phyloP scores from a whole-genome alignment of 306 rosid species.

The Lupinus albus region DNA sequence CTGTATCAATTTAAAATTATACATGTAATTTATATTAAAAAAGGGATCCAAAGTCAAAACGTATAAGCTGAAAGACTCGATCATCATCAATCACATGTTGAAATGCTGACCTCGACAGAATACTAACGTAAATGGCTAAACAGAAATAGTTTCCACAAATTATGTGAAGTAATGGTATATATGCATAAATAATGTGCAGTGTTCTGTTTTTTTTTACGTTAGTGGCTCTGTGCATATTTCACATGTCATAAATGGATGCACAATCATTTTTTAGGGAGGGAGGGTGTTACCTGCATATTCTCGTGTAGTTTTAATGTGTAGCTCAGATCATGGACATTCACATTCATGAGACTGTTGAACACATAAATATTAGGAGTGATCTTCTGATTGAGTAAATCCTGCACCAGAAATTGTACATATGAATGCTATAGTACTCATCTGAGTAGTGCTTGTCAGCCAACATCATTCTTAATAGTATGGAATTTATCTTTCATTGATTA shows the following conservation, averaged over 20 bases:
- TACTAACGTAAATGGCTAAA: not conserved
- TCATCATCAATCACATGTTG: slow-evolving; percentile 15
- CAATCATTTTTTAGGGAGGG: slow-evolving; percentile 2
- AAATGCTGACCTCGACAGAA: slow-evolving; percentile 1
- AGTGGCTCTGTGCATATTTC: slow-evolving; percentile 3
- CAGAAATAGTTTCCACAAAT: not conserved
- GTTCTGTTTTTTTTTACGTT: not conserved
- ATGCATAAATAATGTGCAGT: not conserved
- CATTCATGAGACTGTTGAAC: slow-evolving; percentile 96
- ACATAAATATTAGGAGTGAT: slow-evolving; percentile 82
- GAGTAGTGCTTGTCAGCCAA: slow-evolving; percentile 4
- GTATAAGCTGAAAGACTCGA: not conserved
- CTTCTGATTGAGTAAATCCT: slow-evolving; percentile 83
- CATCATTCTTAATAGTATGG: too few relatives aligned
- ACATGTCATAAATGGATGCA: not conserved
- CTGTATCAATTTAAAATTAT: not conserved
- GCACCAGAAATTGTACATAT: slow-evolving; percentile 43
- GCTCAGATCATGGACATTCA: slow-evolving; percentile 77
- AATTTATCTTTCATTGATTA: too few relatives aligned
- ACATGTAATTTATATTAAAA: slow-evolving; percentile 6
- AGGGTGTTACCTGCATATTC: slow-evolving; percentile 66
- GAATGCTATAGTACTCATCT: slow-evolving; percentile 24
- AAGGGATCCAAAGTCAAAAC: not conserved
- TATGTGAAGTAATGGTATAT: not conserved
- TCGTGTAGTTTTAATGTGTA: slow-evolving; percentile 65